Evolutionary conservation across 768 basidiomycete genomes (phyloP), one percentile per base, ranked within the genome.

Genomic region (Strobilomyces echinocephalus): DNA sequence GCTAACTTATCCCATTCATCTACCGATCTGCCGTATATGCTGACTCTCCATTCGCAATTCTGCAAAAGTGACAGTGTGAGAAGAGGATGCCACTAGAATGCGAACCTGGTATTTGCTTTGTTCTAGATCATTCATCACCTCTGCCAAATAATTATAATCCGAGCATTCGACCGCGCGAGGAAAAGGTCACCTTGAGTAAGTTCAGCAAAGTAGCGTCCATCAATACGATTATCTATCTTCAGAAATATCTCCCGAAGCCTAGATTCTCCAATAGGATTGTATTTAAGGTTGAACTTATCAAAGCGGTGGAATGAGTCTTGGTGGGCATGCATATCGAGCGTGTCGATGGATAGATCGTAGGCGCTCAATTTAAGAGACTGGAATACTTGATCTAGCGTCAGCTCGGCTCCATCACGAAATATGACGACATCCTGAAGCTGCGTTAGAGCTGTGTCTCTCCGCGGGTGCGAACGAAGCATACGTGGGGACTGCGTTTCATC

Each of bases 291-390:
- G 74, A 98, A 98, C 66, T 95, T 93, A 74, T 97, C 97, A 65
- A 97, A 98, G 14, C 97, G 88, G 69, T 99, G 95, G 78, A 99
- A 98, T 2, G 94, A 91, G 64, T 97, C 95, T 58, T 91, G 88
- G 69, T 99, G 95, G 0, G 95, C 97, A 58, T 98, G 97, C 97
- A 99, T 99, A 66, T 99, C 97, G 38, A 99, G 81, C 4, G 97
- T 99, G 66, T 99, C 97, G 66, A 99, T 98, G 11, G 94, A 97
- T 33, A 99, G 80, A 61, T 99, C 97, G 69, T 99, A 99, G 2
- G 97, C 95, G 1, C 90, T 95, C 38, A 99, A 76, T 61, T 95
- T 86, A 28, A 99, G 81, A 12, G 92, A 95, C 64, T 97, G 81
- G 72, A 99, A 99, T n/a, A 99, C 97, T 74, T 98, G 84, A 46